phyloP scores from a whole-genome alignment of 345 rosid species.

The Eucalyptus lansdowneana region DNA sequence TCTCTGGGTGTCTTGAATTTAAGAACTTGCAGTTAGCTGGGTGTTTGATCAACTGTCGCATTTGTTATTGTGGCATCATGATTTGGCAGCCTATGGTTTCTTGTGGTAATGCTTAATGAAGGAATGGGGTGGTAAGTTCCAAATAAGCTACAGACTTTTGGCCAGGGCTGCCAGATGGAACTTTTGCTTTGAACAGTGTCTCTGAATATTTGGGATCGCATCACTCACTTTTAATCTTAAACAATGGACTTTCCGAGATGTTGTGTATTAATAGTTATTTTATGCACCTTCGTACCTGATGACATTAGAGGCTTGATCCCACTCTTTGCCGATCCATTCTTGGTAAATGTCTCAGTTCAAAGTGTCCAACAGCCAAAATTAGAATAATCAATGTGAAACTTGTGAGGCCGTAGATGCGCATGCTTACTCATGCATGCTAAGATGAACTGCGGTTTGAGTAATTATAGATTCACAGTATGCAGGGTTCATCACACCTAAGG shows the following conservation, averaged over 20 bases:
- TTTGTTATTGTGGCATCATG: not conserved
- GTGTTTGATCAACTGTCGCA: not conserved
- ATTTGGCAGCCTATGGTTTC: not conserved
- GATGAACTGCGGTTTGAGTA: not conserved
- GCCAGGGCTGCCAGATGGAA: not conserved
- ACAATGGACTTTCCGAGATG: not conserved
- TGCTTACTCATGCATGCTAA: not conserved
- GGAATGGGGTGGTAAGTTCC: not conserved
- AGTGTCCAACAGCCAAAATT: not conserved
- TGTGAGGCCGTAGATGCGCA: not conserved
- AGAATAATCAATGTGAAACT: not conserved
- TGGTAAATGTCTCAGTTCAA: not conserved
- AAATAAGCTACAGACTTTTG: not conserved
- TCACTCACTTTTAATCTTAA: not conserved
- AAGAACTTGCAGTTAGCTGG: not conserved
- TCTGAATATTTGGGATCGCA: not conserved
- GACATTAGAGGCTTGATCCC: not conserved
- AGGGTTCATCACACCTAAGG: constrained; percentile 27
- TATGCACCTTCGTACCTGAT: not conserved
- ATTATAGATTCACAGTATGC: constrained; percentile 49
- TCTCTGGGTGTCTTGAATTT: not conserved
- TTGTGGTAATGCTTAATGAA: not conserved
- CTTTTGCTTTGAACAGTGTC: not conserved
- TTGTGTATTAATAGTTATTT: not conserved
- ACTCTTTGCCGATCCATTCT: not conserved